Evolutionary conservation across 345 rosid genomes (phyloP).

Genomic region (Passiflora organensis): DNA sequence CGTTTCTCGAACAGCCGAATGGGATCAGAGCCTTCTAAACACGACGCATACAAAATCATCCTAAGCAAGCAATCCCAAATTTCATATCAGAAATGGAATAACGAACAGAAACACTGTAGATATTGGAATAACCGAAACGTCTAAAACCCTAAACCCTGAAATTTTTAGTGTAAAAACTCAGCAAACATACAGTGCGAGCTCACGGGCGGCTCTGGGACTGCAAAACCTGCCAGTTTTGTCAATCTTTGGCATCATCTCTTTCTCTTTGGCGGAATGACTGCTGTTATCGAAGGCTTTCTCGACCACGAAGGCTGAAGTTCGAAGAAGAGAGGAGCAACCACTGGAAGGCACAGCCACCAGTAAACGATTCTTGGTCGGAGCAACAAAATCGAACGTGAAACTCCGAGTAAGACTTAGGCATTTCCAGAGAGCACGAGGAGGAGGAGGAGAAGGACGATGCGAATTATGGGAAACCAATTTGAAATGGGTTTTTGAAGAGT

Average conservation of each 20-base stretch:
- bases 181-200: constrained; percentile 72
- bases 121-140: background rate
- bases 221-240: constrained; percentile 91
- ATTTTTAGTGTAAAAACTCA: background rate
- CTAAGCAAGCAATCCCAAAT: constrained; percentile 31
- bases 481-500: constrained; percentile 11
- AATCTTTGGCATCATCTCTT: constrained; percentile 61
- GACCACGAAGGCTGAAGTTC: constrained; percentile 36
- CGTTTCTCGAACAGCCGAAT: constrained; percentile 87
- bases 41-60: constrained; percentile 68
- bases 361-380: too few relatives aligned
- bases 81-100: background rate
- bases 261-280: constrained; percentile 20
- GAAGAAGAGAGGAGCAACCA: constrained; percentile 10
- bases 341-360: background rate
- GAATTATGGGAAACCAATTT: constrained; percentile 5
- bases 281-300: constrained; percentile 30
- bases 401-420: constrained; percentile 2
- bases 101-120: too few relatives aligned
- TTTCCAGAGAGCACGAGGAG: background rate
- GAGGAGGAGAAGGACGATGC: background rate
- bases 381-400: background rate
- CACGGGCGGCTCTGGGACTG: constrained; percentile 98
- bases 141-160: constrained; percentile 9
- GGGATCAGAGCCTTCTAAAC: constrained; percentile 95